A percentile compares a stretch with the other conserved stretches of the same genome.
Conservation (phyloP, 2,329 filamentous ascomycete species). For the Pezicula rhizophila region DNA sequence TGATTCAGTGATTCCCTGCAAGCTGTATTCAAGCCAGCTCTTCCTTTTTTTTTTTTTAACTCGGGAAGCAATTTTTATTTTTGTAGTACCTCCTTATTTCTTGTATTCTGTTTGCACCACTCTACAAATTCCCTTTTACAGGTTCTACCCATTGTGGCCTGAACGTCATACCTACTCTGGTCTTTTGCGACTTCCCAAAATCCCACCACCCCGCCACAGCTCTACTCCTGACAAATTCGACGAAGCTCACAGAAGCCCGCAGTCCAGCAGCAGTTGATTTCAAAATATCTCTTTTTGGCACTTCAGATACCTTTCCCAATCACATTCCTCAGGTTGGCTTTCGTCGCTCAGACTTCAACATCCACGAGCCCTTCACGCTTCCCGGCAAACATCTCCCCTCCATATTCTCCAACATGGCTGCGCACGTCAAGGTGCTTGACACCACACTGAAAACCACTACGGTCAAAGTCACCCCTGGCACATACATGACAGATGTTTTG, state of each 20-base stretch:
- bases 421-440: constrained; percentile 83
- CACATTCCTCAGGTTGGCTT: too few species aligned
- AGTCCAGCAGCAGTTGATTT: too few species aligned
- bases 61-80: neutral
- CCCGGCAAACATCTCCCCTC: neutral
- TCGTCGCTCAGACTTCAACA: too few species aligned
- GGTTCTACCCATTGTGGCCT: neutral
- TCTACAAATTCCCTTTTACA: too few species aligned
- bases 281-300: too few species aligned
- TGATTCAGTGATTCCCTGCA: neutral
- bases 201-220: too few species aligned
- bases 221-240: too few species aligned
- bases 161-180: neutral
- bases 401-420: constrained; percentile 55
- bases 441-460: constrained; percentile 69
- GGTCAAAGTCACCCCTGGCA: constrained; percentile 78
- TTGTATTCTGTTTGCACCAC: neutral
- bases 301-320: too few species aligned
- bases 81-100: neutral
- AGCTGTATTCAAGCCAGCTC: neutral
- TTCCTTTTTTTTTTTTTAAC: too few species aligned
- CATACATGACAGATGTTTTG: constrained; percentile 77
- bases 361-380: too few species aligned
- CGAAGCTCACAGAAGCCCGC: too few species aligned
- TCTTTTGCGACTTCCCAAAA: too few species aligned